phyloP scores from a whole-genome alignment of 225 moss, liverwort and hornwort genomes.

The Sphagnum tenellum region DNA sequence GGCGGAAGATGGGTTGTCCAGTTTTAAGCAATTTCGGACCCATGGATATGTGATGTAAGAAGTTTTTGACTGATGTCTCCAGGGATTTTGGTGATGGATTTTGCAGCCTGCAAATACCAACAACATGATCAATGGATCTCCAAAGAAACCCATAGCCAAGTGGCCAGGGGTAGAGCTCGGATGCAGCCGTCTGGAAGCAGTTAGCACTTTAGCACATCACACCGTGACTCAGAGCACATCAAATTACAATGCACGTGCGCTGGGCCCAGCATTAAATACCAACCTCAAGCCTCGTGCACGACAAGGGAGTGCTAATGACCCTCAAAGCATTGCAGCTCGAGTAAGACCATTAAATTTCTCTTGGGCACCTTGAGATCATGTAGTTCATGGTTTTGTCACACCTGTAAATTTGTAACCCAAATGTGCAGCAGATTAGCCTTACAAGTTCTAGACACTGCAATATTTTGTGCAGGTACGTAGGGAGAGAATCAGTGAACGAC shows the following conservation, averaged over 20 bases:
- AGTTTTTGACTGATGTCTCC: too few species aligned
- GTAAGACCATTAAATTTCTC: slow-evolving; percentile 11
- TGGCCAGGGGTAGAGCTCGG: slow-evolving; percentile 9
- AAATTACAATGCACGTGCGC: slow-evolving; percentile 41
- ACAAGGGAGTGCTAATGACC: slow-evolving; percentile 96
- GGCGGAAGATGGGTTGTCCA: not conserved
- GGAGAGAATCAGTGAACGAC: slow-evolving; percentile 81
- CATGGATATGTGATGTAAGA: too few species aligned
- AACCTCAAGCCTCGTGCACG: slow-evolving; percentile 96
- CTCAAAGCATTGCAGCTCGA: slow-evolving; percentile 93
- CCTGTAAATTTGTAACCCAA: too few species aligned
- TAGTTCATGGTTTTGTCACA: too few species aligned
- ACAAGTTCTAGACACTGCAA: too few species aligned
- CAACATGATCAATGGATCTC: slow-evolving; percentile 13
- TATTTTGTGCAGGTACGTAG: slow-evolving; percentile 55
- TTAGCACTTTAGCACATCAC: slow-evolving; percentile 32
- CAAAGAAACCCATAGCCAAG: slow-evolving; percentile 22
- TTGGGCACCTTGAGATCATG: too few species aligned
- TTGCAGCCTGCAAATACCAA: slow-evolving; percentile 21
- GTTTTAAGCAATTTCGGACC: too few species aligned
- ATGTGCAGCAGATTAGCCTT: too few species aligned
- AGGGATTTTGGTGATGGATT: too few species aligned
- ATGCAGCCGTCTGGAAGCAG: slow-evolving; percentile 44
- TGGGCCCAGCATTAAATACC: slow-evolving; percentile 93
- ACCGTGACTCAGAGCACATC: slow-evolving; percentile 28